phyloP scores from a whole-genome alignment of 2,329 filamentous ascomycete species.

The Phoma sp. region DNA sequence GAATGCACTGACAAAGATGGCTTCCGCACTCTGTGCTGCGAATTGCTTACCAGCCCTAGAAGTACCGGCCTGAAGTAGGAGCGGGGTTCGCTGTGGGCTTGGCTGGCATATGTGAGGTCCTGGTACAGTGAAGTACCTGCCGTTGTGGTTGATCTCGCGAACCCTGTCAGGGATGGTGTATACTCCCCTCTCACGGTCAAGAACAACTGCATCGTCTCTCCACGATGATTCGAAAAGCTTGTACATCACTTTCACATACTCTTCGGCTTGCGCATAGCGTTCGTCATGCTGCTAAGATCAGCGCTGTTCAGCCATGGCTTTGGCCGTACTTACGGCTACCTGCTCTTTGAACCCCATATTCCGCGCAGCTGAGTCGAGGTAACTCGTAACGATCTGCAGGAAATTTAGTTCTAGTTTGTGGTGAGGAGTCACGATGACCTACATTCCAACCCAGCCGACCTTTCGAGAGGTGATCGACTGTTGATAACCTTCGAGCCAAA shows the following conservation, averaged over 20 bases:
- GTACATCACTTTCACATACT: constrained; percentile 73
- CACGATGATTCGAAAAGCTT: constrained; percentile 74
- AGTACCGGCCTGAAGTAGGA: constrained; percentile 75
- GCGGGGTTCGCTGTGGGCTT: constrained; percentile 71
- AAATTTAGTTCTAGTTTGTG: not conserved
- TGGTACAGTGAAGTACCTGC: constrained; percentile 70
- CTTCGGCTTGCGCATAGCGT: constrained; percentile 70
- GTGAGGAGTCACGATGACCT: constrained; percentile 11
- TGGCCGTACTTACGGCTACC: constrained; percentile 62
- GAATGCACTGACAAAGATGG: constrained; percentile 64
- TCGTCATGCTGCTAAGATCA: constrained; percentile 64
- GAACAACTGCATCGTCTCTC: constrained; percentile 70
- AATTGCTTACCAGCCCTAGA: constrained; percentile 71
- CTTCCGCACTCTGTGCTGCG: constrained; percentile 74
- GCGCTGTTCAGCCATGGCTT: constrained; percentile 62
- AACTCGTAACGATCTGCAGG: constrained; percentile 69
- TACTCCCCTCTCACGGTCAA: constrained; percentile 64
- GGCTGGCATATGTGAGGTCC: constrained; percentile 71
- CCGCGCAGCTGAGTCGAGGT: constrained; percentile 70
- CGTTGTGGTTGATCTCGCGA: constrained; percentile 71
- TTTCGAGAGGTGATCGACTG: constrained; percentile 71
- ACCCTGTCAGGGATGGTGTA: constrained; percentile 68
- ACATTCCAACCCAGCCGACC: constrained; percentile 56
- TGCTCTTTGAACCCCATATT: constrained; percentile 68
- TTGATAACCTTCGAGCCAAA: constrained; percentile 69